Evolutionary conservation across 192 early-diverging fungal species (phyloP), one percentile per base, ranked within the genome.

Genomic region (Podila minutissima): DNA sequence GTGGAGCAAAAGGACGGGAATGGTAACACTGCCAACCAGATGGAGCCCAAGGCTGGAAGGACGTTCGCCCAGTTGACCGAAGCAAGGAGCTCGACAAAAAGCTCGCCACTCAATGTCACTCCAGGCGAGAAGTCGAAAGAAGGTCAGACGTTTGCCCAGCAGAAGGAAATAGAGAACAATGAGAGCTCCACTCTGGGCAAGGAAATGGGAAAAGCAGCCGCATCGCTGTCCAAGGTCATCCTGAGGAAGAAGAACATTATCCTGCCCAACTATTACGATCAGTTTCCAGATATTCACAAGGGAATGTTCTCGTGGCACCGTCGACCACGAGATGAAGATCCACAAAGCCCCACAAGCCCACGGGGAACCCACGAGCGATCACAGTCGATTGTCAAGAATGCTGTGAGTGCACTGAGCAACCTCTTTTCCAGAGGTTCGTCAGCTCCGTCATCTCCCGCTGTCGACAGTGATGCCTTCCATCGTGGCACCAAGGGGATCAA

Each of bases 401-500:
- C 77, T 29, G 77, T 81, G 41, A 20, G 67, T 19, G 68, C 74
- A n/a, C 24, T 66, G 12, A 35, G 46, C 24, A 67, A 64, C 9
- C 13, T 77, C 3, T 78, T 78, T 38, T 72, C 64, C 46, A 67
- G 62, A 8, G 41, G 26, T 33, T 69, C 74, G 20, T 35, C 69
- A 15, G 20, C 32, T 17, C 51, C 31, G 7, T 35, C 35, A 13
- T 12, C 29, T 66, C 38, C 58, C 29, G 31, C 62, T 2, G 6
- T 37, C 15, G 55, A 57, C 12, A 49, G 59, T 35, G 69, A 78
- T 2, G 24, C 33, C 0, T 32, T 64, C n/a, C 74, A 15, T 22
- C 74, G 68, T 51, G 74, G 74, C 22, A 38, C 84, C 2, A 26
- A 74, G 6, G 88, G 81, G 64, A 74, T 86, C 11, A 82, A 86